These are phyloP conservation scores for Ophiosphaerella korrae DNA, from an alignment of 2,329 filamentous ascomycete species.

Conservation along the genomic window DNA sequence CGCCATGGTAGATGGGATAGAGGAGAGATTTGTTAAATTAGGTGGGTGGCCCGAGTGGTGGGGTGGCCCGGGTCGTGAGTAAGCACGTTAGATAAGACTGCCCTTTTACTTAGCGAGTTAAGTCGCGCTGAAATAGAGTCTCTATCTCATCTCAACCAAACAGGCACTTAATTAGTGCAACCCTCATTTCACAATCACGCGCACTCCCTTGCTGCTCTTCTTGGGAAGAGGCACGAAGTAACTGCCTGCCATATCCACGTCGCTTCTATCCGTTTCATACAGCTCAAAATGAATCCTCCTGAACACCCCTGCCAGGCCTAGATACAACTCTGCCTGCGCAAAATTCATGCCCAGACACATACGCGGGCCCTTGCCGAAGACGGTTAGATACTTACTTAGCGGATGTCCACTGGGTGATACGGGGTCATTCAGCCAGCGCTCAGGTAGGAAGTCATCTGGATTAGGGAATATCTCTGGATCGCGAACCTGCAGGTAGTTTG, in stretches of 20 bases:
- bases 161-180: too few relatives aligned
- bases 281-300: constrained; percentile 12
- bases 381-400: constrained; percentile 13
- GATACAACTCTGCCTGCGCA: constrained; percentile 13
- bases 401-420: constrained; percentile 3
- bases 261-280: constrained; percentile 9
- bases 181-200: constrained; percentile 2
- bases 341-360: constrained; percentile 18
- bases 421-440: constrained; percentile 34
- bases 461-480: constrained; percentile 29
- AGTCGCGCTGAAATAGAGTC: too few relatives aligned
- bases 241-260: constrained; percentile 13
- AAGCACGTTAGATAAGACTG: too few relatives aligned
- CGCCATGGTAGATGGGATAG: too few relatives aligned
- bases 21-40: too few relatives aligned
- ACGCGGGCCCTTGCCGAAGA: constrained; percentile 16
- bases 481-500: constrained; percentile 29
- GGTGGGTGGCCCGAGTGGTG: too few relatives aligned
- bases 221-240: constrained; percentile 12
- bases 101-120: too few relatives aligned
- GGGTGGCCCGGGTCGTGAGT: too few relatives aligned
- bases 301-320: constrained; percentile 14
- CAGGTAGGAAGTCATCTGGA: constrained; percentile 22
- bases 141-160: too few relatives aligned
- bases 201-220: constrained; percentile 7